Conservation (phyloP, 2,329 filamentous ascomycete genomes). For the Penicillium sp. region DNA sequence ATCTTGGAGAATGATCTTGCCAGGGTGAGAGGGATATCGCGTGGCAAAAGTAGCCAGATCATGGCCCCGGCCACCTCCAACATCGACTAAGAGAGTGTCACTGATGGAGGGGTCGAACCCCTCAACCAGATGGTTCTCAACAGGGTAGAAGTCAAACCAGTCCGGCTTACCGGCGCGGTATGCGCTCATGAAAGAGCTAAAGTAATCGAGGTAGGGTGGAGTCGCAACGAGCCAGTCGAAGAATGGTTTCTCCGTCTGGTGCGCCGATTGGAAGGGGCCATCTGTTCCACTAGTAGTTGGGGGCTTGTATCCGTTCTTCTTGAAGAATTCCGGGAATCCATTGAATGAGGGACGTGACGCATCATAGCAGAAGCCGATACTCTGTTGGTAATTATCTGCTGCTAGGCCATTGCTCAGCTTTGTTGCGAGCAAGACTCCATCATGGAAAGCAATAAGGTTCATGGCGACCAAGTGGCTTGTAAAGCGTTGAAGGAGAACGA, state of each 20-base stretch:
- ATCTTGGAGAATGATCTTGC: slow-evolving; percentile 13
- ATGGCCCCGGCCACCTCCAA: slow-evolving; percentile 24
- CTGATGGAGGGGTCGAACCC: slow-evolving; percentile 11
- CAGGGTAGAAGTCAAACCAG: slow-evolving; percentile 34
- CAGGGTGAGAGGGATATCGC: not conserved
- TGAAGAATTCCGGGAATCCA: slow-evolving; percentile 35
- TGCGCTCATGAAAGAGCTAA: slow-evolving; percentile 41
- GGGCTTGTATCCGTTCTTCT: slow-evolving; percentile 29
- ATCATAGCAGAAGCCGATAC: slow-evolving; percentile 41
- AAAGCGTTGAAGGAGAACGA: slow-evolving; percentile 30
- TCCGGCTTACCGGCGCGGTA: slow-evolving; percentile 41
- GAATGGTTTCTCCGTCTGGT: slow-evolving; percentile 36
- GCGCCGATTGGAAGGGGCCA: slow-evolving; percentile 41
- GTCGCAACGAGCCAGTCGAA: slow-evolving; percentile 41
- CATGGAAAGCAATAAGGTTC: slow-evolving; percentile 31
- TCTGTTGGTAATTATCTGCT: slow-evolving; percentile 37
- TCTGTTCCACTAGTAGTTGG: slow-evolving; percentile 25
- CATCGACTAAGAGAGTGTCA: slow-evolving; percentile 23
- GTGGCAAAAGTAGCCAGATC: slow-evolving; percentile 15
- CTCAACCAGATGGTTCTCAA: slow-evolving; percentile 18
- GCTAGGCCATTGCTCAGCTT: slow-evolving; percentile 35
- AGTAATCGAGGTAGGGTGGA: slow-evolving; percentile 35
- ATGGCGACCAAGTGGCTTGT: slow-evolving; percentile 43
- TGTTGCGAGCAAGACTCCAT: slow-evolving; percentile 30
- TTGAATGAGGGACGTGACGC: slow-evolving; percentile 36